Evolutionary conservation across 2,329 filamentous ascomycete genomes (phyloP), one percentile per base, ranked within the genome.

Genomic region (Aspergillus sp.): DNA sequence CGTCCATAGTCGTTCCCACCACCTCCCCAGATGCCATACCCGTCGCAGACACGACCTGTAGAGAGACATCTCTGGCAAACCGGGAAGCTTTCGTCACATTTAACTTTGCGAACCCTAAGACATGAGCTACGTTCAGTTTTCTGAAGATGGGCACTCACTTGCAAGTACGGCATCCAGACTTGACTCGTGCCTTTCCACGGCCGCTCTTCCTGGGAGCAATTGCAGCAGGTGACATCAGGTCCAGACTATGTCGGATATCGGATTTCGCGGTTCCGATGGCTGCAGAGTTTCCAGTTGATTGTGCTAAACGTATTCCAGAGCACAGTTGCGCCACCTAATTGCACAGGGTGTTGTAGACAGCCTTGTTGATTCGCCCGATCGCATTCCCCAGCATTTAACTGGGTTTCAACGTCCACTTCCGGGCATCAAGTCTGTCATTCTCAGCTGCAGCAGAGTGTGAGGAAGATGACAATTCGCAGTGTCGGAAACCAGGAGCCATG

Each of bases 11-110:
- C 64, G 43, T 66, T 73, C 3, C 76, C 75, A 9, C 72, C 75
- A 4, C 77, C 75, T 25, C 77, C 76, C 76, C 76, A 77, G 46
- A 81, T 70, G 0, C 78, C 80, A 62, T 81, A 81, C 15, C 80
- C 79, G 54, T 81, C 68, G 34, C 59, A 61, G 19, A 61, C 50
- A 43, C 59, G 59, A 30, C 59, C 59, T 19, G 59, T 61, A 8
- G 59, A 58, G 15, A 58, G 11, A 6, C 59, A 61, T 45, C 55
- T 43, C 4, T 48, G 31, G 25, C 59, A 61, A 5, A 51, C 50
- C 6, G 59, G 59, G 50, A 57, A 56, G 15, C 15, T 15, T 38
- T 61, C 59, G 30, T 61, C 59, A 43, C 59, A 61, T 54, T 61
- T 61, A 8, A 61, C 59, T 58, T 57, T 57, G 13, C 59, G 59